A percentile compares a stretch with the other conserved stretches of the same genome.
These are phyloP conservation scores for Ascocoryne sarcoides DNA, from an alignment of 2,329 filamentous ascomycete genomes.

Conservation along the genomic window DNA sequence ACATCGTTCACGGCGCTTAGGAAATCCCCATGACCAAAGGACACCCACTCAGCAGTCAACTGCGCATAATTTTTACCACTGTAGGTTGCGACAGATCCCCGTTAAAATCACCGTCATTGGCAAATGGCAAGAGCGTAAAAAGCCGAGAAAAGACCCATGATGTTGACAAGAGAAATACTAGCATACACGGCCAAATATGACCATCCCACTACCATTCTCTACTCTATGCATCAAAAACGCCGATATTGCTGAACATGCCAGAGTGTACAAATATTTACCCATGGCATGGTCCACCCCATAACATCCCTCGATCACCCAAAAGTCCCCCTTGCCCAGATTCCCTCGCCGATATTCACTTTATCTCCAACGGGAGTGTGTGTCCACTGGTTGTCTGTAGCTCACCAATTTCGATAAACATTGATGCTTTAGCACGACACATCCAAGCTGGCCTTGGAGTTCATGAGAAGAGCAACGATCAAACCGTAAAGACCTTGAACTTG, in stretches of 20 bases:
- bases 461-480: conserved; percentile 95
- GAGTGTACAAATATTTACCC: conserved; percentile 26
- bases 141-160: conserved; percentile 16
- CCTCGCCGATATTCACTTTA: conserved; percentile 23
- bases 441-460: conserved; percentile 87
- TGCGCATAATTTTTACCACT: too few relatives aligned
- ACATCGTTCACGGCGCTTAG: too few relatives aligned
- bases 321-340: conserved; percentile 7
- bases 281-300: conserved; percentile 15
- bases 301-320: conserved; percentile 12
- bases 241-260: conserved; percentile 22
- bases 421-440: conserved; percentile 52
- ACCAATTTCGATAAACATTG: conserved; percentile 6
- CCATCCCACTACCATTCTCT: conserved; percentile 22
- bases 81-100: too few relatives aligned
- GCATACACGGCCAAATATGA: conserved; percentile 25
- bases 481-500: conserved; percentile 77
- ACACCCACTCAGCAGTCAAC: too few relatives aligned
- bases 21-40: too few relatives aligned
- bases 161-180: conserved; percentile 27
- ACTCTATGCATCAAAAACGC: conserved; percentile 29
- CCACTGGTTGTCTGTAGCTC: conserved; percentile 23
- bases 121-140: too few relatives aligned
- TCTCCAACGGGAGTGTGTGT: conserved; percentile 20
- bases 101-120: too few relatives aligned